Conservation (phyloP, 257 asterid species). For the Ilex aquifolium region DNA sequence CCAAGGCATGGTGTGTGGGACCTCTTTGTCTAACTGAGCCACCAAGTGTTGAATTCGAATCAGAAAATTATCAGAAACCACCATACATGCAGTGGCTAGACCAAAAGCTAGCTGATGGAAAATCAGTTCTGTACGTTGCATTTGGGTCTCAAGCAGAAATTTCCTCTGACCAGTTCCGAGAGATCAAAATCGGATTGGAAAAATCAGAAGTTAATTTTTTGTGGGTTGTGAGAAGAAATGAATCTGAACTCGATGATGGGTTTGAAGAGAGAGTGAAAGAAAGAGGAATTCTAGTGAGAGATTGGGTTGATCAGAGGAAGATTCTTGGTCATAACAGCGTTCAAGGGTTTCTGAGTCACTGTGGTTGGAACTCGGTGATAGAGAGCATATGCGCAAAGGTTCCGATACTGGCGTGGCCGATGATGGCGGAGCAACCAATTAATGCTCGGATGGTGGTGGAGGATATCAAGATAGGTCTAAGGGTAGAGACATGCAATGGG, state of each 20-base stretch:
- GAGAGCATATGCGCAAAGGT: constrained; percentile 67
- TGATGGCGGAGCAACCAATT: constrained; percentile 71
- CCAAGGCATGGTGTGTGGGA: constrained; percentile 39
- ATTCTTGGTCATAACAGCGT: constrained; percentile 43
- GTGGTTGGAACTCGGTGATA: constrained; percentile 70
- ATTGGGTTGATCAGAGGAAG: constrained; percentile 68
- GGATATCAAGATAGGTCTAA: constrained; percentile 47
- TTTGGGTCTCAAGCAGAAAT: constrained; percentile 72
- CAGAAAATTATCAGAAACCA: constrained; percentile 4
- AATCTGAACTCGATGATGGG: constrained; percentile 4
- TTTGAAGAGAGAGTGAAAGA: constrained; percentile 30
- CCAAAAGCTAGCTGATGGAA: constrained; percentile 17
- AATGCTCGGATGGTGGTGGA: constrained; percentile 62
- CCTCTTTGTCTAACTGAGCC: constrained; percentile 48
- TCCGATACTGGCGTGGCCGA: constrained; percentile 77
- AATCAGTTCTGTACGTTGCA: constrained; percentile 51
- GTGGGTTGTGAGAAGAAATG: constrained; percentile 47
- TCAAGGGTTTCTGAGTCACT: constrained; percentile 61
- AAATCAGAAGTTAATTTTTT: constrained; percentile 38
- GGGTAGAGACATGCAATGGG: constrained; percentile 36
- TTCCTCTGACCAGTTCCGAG: constrained; percentile 36
- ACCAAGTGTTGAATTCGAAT: background rate
- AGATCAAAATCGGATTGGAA: constrained; percentile 47
- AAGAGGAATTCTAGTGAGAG: constrained; percentile 49
- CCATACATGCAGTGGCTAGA: constrained; percentile 62